A percentile compares a stretch with the other conserved stretches of the same genome.
Conservation (phyloP, 176 grass and related monocot genomes). For the Carex myosuroides region DNA sequence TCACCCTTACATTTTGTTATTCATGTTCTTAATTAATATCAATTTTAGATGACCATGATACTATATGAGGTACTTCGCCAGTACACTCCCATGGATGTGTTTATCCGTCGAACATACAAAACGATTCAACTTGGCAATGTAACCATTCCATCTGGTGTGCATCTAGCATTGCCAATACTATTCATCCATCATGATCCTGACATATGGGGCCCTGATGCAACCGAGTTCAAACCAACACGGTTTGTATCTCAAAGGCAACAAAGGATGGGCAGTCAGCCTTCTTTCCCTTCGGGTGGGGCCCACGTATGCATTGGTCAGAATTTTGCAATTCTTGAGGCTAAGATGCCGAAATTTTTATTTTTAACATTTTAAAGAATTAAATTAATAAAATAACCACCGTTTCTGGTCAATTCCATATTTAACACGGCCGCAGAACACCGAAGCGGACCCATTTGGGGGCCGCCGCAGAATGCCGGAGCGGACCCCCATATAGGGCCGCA, state of each 20-base stretch:
- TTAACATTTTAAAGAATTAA: too few relatives aligned
- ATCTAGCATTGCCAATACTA: slow-evolving; percentile 31
- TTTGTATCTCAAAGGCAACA: slow-evolving; percentile 56
- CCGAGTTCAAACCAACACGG: slow-evolving; percentile 57
- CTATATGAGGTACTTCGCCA: slow-evolving; percentile 61
- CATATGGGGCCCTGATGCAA: slow-evolving; percentile 50
- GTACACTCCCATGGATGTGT: slow-evolving; percentile 29
- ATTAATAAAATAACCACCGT: too few relatives aligned
- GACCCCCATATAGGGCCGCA: too few relatives aligned
- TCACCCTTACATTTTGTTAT: background rate
- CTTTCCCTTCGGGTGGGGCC: slow-evolving; percentile 64
- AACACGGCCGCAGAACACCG: too few relatives aligned
- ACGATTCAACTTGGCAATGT: slow-evolving; percentile 40
- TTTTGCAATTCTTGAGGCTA: slow-evolving; percentile 57
- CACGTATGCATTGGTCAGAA: slow-evolving; percentile 66
- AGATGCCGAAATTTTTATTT: too few relatives aligned
- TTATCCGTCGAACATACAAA: slow-evolving; percentile 44
- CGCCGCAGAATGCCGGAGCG: too few relatives aligned
- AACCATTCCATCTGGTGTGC: slow-evolving; percentile 45
- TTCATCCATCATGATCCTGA: slow-evolving; percentile 50
- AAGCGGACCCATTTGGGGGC: too few relatives aligned
- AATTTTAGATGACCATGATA: slow-evolving; percentile 52
- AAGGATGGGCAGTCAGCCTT: slow-evolving; percentile 38
- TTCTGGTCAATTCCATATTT: too few relatives aligned
- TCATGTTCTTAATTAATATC: background rate